These are phyloP conservation scores for Aspergillus hancockii DNA, from an alignment of 495 filamentous ascomycete species.

Conservation along the genomic window DNA sequence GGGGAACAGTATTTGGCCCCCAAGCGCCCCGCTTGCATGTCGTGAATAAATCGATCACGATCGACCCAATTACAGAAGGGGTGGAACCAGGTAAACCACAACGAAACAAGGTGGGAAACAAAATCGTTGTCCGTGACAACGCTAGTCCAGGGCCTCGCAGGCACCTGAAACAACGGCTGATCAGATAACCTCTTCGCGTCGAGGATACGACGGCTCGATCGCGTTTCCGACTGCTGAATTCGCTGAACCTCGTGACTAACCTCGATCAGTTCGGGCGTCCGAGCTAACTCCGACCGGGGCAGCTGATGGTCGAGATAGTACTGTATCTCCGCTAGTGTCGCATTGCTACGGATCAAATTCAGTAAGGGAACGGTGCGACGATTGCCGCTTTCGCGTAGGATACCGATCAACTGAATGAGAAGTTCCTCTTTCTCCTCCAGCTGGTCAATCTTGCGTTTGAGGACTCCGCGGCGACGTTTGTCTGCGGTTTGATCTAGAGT, in stretches of 20 bases:
- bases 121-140: slow-evolving; percentile 40
- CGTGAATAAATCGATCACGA: slow-evolving; percentile 38
- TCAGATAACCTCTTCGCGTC: slow-evolving; percentile 25
- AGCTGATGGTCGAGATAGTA: slow-evolving; percentile 31
- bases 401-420: slow-evolving; percentile 27
- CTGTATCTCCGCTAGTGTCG: slow-evolving; percentile 32
- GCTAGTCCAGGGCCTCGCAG: slow-evolving; percentile 42
- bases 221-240: slow-evolving; percentile 14
- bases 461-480: slow-evolving; percentile 32
- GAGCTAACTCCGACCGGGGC: slow-evolving; percentile 25
- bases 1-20: slow-evolving; percentile 38
- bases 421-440: slow-evolving; percentile 34
- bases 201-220: slow-evolving; percentile 24
- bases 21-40: slow-evolving; percentile 31
- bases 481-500: slow-evolving; percentile 34
- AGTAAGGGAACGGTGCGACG: slow-evolving; percentile 24
- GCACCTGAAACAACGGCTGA: slow-evolving; percentile 29
- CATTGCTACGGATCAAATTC: slow-evolving; percentile 39
- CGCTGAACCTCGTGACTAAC: slow-evolving; percentile 18
- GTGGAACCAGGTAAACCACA: slow-evolving; percentile 48
- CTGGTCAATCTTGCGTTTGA: slow-evolving; percentile 39
- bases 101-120: slow-evolving; percentile 43
- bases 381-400: slow-evolving; percentile 28
- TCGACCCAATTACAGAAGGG: slow-evolving; percentile 42
- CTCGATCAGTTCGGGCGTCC: slow-evolving; percentile 29